Conservation (phyloP, 495 filamentous ascomycete species). For the Coniosporium apollinis region DNA sequence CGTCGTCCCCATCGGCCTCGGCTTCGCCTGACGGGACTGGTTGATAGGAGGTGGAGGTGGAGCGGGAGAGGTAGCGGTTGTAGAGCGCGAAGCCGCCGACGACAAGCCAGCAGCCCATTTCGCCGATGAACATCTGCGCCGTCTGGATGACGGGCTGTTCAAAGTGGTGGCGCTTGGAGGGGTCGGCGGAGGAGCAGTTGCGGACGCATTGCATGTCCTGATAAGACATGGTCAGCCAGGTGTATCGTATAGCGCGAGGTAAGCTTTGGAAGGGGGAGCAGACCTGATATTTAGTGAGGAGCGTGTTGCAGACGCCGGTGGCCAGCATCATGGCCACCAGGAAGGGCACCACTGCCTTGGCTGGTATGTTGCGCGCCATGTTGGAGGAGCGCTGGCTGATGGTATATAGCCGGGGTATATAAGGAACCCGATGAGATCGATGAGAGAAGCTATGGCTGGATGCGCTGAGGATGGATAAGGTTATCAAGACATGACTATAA, state of each 20-base stretch:
- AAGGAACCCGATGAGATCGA: too few species aligned
- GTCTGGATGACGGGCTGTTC: conserved; percentile 96
- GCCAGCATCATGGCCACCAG: conserved; percentile 85
- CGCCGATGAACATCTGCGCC: conserved; percentile 84
- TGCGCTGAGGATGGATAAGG: too few species aligned
- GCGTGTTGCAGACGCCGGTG: conserved; percentile 88
- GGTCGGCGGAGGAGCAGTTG: conserved; percentile 64
- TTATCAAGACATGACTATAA: too few species aligned
- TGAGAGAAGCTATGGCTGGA: too few species aligned
- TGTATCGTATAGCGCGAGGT: not conserved
- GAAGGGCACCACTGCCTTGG: conserved; percentile 53
- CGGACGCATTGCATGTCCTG: conserved; percentile 93
- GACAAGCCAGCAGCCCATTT: conserved; percentile 85
- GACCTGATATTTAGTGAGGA: conserved; percentile 92
- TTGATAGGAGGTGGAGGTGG: too few species aligned
- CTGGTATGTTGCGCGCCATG: too few species aligned
- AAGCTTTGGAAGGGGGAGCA: too few species aligned
- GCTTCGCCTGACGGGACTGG: too few species aligned
- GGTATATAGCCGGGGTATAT: too few species aligned
- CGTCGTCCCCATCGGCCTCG: conserved; percentile 28
- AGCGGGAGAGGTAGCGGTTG: conserved; percentile 34
- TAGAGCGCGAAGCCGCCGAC: conserved; percentile 50
- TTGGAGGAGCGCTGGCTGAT: too few species aligned
- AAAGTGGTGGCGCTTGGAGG: conserved; percentile 50
- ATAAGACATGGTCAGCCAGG: conserved; percentile 5